phyloP scores from a whole-genome alignment of 768 basidiomycete genomes.

The Sistotremastrum niveocremeum region DNA sequence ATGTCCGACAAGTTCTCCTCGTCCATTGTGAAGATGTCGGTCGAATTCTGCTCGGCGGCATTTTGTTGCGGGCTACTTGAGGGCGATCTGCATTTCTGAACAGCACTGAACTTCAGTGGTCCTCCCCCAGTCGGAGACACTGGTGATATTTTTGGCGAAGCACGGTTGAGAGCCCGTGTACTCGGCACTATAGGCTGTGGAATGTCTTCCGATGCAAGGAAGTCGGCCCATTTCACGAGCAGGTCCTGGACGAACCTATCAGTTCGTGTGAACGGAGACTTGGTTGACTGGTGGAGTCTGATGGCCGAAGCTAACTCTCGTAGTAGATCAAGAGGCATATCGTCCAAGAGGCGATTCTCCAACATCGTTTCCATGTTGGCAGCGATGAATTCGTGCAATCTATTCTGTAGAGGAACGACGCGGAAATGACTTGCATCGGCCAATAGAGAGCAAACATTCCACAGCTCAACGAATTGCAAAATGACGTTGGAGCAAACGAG shows the following conservation, averaged over 20 bases:
- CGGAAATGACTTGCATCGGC: slow-evolving; percentile 72
- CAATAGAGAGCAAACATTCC: slow-evolving; percentile 72
- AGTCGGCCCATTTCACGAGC: slow-evolving; percentile 50
- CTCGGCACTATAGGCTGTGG: slow-evolving; percentile 37
- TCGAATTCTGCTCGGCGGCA: slow-evolving; percentile 21
- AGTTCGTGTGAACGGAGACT: slow-evolving; percentile 54
- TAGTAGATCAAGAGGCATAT: slow-evolving; percentile 50
- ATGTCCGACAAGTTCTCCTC: slow-evolving; percentile 33
- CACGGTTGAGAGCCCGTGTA: slow-evolving; percentile 11
- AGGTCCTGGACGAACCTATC: slow-evolving; percentile 36
- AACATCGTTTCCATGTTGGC: slow-evolving; percentile 81
- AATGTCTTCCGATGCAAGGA: slow-evolving; percentile 59
- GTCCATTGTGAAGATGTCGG: slow-evolving; percentile 81
- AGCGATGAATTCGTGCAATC: slow-evolving; percentile 66
- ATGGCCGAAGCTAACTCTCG: slow-evolving; percentile 51
- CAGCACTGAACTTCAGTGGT: slow-evolving; percentile 15
- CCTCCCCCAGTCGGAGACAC: slow-evolving; percentile 8
- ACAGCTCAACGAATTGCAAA: slow-evolving; percentile 47
- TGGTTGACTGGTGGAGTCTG: slow-evolving; percentile 43
- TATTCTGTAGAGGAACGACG: slow-evolving; percentile 49
- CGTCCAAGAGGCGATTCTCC: slow-evolving; percentile 68
- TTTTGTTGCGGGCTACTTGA: slow-evolving; percentile 11
- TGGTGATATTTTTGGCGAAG: slow-evolving; percentile 20
- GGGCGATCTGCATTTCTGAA: slow-evolving; percentile 15
- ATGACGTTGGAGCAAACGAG: slow-evolving; percentile 72